phyloP scores from a whole-genome alignment of 2,329 filamentous ascomycete species.

The Simplicillium aogashimaense region DNA sequence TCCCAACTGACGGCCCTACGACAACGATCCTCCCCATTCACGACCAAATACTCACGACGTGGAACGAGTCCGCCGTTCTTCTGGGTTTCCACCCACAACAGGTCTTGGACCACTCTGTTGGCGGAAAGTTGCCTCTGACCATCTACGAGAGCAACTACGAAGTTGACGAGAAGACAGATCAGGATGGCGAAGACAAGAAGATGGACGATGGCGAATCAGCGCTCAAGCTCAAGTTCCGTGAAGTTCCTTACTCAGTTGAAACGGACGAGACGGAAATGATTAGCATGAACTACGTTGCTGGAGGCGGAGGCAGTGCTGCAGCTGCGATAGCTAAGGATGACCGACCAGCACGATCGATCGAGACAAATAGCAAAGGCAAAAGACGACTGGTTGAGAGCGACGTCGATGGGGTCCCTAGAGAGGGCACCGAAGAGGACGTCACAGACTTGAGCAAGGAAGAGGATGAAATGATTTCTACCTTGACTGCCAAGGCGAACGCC shows the following conservation, averaged over 20 bases:
- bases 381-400: slow-evolving; percentile 25
- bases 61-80: slow-evolving; percentile 81
- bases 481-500: slow-evolving; percentile 84
- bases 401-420: slow-evolving; percentile 15
- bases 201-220: slow-evolving; percentile 56
- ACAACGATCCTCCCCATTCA: slow-evolving; percentile 63
- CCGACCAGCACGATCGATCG: slow-evolving; percentile 29
- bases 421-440: slow-evolving; percentile 15
- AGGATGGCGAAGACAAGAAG: slow-evolving; percentile 55
- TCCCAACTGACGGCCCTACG: slow-evolving; percentile 63
- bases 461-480: slow-evolving; percentile 50
- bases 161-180: slow-evolving; percentile 44
- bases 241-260: slow-evolving; percentile 80
- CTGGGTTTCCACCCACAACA: slow-evolving; percentile 73
- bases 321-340: slow-evolving; percentile 38
- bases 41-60: slow-evolving; percentile 59
- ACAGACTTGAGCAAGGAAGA: slow-evolving; percentile 43
- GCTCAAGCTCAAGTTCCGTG: slow-evolving; percentile 64
- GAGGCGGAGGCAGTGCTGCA: slow-evolving; percentile 72
- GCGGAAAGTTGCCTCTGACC: slow-evolving; percentile 77
- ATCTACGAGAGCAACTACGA: slow-evolving; percentile 83
- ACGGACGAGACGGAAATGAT: slow-evolving; percentile 98
- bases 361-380: slow-evolving; percentile 44
- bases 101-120: slow-evolving; percentile 43
- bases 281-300: slow-evolving; percentile 84